These are phyloP conservation scores for Hyaloscypha bicolor DNA, from an alignment of 495 filamentous ascomycete genomes.

Conservation along the genomic window DNA sequence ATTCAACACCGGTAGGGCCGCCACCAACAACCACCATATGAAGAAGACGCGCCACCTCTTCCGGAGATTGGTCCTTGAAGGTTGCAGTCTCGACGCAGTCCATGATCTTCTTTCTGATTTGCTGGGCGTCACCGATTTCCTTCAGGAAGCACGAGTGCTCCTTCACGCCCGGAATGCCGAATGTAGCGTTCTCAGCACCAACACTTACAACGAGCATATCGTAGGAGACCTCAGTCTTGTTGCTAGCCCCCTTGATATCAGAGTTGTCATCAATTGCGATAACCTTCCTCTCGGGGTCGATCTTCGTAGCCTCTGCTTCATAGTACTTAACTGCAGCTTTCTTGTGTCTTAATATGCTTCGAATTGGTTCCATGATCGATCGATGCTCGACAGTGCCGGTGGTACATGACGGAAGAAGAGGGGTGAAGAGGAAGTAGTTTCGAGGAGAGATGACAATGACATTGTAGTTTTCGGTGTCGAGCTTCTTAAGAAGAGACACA, in stretches of 20 bases:
- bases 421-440: conserved; percentile 99
- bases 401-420: conserved; percentile 93
- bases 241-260: conserved; percentile 83
- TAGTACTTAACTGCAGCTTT: conserved; percentile 90
- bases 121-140: conserved; percentile 93
- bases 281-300: conserved; percentile 89
- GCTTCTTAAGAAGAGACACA: conserved; percentile 94
- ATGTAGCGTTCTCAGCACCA: conserved; percentile 97
- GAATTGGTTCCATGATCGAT: conserved; percentile 98
- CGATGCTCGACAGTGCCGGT: conserved; percentile 97
- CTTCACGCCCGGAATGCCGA: conserved; percentile 93
- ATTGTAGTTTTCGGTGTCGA: conserved; percentile 98
- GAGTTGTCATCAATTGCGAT: conserved; percentile 89
- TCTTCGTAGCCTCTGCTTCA: conserved; percentile 96
- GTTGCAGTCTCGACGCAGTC: conserved; percentile 97
- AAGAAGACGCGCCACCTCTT: conserved; percentile 90
- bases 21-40: conserved; percentile 99
- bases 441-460: conserved; percentile 94
- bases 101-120: conserved; percentile 98
- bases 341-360: conserved; percentile 92
- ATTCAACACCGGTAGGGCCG: conserved; percentile 97
- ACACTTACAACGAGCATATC: conserved; percentile 98
- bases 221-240: conserved; percentile 88
- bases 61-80: conserved; percentile 93
- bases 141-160: conserved; percentile 98